Evolutionary conservation across 108 stramenopile genomes (phyloP).

Genomic region (Skeletonema tropicum): DNA sequence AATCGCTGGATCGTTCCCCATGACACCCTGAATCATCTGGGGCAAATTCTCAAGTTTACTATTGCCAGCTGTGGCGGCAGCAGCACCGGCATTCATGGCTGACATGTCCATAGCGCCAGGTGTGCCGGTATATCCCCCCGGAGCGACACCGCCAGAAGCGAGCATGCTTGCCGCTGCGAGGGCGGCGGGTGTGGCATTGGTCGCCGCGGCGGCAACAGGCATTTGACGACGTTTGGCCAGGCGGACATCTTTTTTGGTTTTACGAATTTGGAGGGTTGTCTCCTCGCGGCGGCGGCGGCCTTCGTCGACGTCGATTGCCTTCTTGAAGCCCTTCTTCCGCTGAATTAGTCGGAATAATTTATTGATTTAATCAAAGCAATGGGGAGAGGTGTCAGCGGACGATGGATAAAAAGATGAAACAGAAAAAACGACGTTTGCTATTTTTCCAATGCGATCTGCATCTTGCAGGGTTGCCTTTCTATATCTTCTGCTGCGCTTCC

Average conservation of each 20-base stretch:
- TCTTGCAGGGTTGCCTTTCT: background rate
- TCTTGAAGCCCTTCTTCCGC: slow-evolving; percentile 93
- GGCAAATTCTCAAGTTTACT: slow-evolving; percentile 86
- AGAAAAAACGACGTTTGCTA: background rate
- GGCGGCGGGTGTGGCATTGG: slow-evolving; percentile 65
- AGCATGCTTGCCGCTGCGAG: slow-evolving; percentile 80
- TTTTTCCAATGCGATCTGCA: slow-evolving; percentile 4
- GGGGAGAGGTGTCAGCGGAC: background rate
- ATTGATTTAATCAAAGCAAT: background rate
- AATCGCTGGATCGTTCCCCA: slow-evolving; percentile 83
- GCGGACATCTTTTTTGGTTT: slow-evolving; percentile 96
- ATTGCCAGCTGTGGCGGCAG: slow-evolving; percentile 17
- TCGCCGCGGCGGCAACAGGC: slow-evolving; percentile 37
- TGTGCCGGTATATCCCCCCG: slow-evolving; percentile 31
- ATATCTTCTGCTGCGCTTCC: background rate
- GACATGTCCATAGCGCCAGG: slow-evolving; percentile 14
- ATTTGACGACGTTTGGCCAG: slow-evolving; percentile 94
- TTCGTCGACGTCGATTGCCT: slow-evolving; percentile 92
- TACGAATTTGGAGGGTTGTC: slow-evolving; percentile 97
- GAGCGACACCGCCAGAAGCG: slow-evolving; percentile 59
- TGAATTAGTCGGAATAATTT: slow-evolving; percentile 21
- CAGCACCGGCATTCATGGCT: slow-evolving; percentile 12
- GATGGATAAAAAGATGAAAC: background rate
- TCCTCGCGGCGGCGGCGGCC: slow-evolving; percentile 94
- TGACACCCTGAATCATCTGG: slow-evolving; percentile 89